Base-by-base conservation (phyloP, 805 yeast species). In the Monosporozyma servazzii region DNA sequence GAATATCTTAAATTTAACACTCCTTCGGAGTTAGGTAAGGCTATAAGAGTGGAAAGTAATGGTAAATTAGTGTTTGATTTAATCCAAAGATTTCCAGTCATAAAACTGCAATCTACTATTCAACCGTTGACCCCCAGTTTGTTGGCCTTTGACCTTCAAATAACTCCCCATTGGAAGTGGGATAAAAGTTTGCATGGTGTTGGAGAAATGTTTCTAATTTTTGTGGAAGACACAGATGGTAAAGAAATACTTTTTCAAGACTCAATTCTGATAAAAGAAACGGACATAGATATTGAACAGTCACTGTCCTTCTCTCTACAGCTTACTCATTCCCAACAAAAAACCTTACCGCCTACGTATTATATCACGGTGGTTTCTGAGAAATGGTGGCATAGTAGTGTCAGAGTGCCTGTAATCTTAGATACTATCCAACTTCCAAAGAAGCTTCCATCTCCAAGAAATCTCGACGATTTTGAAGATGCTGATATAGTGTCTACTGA, bases 211-310 rank as follows among this genome's bases (percentile, higher is more conserved):
- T 93, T 89, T 59, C 65, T 82, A 30, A 54, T 93, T 2, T 49
- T 88, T 3, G 86, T 88, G 1, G 96, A 88, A 62, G 96, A 90
- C 61, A 76, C 86, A 47, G 84, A 87, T 62, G 95, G 96, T 4
- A 91, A 87, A 53, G 74, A 71, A 49, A 75, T 90, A 18, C 69
- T 91, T n/a, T 80, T 73, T 59, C 55, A 68, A 31, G 89, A 85
- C 49, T 61, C 70, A 2, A 69, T 90, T 42, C 56, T 76, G 1
- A 75, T 90, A 15, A 69, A 71, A 25, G 72, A 74, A 49, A 70
- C 75, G 15, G 73, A 77, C 47, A 71, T 81, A n/a, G 69, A 73
- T 11, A 71, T 76, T 29, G 81, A 78, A 27, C 84, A 82, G 55
- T 58, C 75, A 21, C 47, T 88, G 1, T 88, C 83, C 36, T 80